These are phyloP conservation scores for Lolium rigidum DNA, from an alignment of 176 grass and related monocot genomes.

Conservation along the genomic window DNA sequence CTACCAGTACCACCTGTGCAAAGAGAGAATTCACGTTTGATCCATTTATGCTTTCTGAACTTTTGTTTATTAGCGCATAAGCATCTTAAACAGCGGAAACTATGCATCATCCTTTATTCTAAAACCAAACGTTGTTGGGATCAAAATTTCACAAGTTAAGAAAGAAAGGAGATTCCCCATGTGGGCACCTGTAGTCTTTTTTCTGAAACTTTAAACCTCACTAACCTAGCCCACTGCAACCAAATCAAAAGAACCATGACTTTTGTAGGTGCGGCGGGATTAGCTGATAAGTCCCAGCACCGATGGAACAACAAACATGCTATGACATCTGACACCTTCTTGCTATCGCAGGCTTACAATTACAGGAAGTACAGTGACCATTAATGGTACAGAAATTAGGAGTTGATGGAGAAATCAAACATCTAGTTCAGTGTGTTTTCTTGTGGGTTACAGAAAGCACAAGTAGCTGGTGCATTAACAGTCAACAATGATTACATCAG, in stretches of 20 bases:
- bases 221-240: background rate
- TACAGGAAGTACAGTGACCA: background rate
- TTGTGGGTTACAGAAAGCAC: background rate
- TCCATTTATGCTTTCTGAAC: background rate
- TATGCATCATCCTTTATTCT: background rate
- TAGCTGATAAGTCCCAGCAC: background rate
- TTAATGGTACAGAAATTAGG: background rate
- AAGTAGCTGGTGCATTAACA: background rate
- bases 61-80: background rate
- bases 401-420: background rate
- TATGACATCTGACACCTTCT: background rate
- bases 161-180: background rate
- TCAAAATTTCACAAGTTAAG: background rate
- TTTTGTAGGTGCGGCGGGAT: background rate
- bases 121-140: background rate
- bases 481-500: background rate
- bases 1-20: slow-evolving; percentile 76
- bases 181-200: background rate
- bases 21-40: slow-evolving; percentile 11
- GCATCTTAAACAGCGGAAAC: slow-evolving; percentile 13
- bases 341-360: background rate
- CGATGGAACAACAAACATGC: background rate
- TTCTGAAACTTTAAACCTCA: slow-evolving; percentile 5
- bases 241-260: background rate
- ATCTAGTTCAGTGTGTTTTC: background rate